Evolutionary conservation across 371 early-diverging fungal species (phyloP), one percentile per base, ranked within the genome.

Genomic region (Chytridiales sp.): DNA sequence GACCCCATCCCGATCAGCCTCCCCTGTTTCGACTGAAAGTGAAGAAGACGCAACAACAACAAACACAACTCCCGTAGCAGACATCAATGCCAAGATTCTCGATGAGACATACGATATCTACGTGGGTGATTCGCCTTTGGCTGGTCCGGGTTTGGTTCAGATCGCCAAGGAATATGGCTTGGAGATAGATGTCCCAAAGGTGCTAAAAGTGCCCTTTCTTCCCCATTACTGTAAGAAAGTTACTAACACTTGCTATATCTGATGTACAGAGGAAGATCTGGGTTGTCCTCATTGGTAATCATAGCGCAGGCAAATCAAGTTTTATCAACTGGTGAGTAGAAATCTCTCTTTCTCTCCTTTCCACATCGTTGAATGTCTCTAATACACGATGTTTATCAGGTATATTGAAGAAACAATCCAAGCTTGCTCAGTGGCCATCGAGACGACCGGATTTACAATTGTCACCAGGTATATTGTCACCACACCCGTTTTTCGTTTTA

Each of bases 371-470:
- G 29, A 41, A 30, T 32, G 43, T 41, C 55, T 27, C 19, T 1
- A 0, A 19, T 26, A 46, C 46, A 13, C 22, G 0, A 38, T 26
- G 29, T 15, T 36, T 4, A 13, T 19, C 19, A 55, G 60, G 60
- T 60, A 51, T 34, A 32, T 42, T n/a, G 60, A 51, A 22, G 24
- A 39, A 24, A 48, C 41, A 17, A 52, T 60, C 31, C 60, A 60
- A 44, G 51, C 49, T 34, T 51, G 51, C 17, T 42, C 43, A 15
- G 60, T 60, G 4, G 60, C 60, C 0, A 60, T 60, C 51, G 60
- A 60, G 35, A 60, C 60, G 19, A 60, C 60, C 1, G 32, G 50
- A 8, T 60, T 60, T 32, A 60, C 60, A 4, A 41, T 60, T 9
- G 43, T 60, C 31, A 60, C 60, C 6, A 48, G 48, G 48, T 48